A percentile compares a stretch with the other conserved stretches of the same genome.
phyloP scores from a whole-genome alignment of 495 filamentous ascomycete genomes.

The Cudoniella acicularis region DNA sequence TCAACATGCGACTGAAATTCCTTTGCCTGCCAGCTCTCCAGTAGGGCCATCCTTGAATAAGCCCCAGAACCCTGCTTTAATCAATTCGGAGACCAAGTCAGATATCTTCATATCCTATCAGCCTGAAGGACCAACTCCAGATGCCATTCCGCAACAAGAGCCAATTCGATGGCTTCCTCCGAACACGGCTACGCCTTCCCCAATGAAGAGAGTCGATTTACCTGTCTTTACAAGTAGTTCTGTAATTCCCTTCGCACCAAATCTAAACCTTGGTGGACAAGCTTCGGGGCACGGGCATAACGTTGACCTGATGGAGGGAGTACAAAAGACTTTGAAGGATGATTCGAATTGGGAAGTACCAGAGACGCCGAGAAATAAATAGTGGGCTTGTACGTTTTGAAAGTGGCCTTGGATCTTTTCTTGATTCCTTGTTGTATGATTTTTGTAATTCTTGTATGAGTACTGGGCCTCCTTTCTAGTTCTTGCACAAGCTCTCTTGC shows the following conservation, averaged over 20 bases:
- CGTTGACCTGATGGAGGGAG: background rate
- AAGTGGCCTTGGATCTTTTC: background rate
- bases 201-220: constrained; percentile 38
- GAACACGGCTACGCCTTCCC: constrained; percentile 27
- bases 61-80: constrained; percentile 26
- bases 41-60: constrained; percentile 1
- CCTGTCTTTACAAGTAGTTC: constrained; percentile 50
- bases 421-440: background rate
- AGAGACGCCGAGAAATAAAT: constrained; percentile 13
- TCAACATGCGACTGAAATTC: constrained; percentile 13
- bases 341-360: constrained; percentile 20
- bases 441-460: background rate
- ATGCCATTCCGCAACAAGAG: constrained; percentile 10
- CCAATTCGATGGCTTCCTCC: constrained; percentile 18
- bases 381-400: background rate
- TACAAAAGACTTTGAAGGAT: background rate
- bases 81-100: background rate
- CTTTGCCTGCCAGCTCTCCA: constrained; percentile 23
- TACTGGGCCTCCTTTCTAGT: background rate
- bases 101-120: constrained; percentile 30
- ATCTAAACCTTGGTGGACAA: background rate
- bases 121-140: constrained; percentile 21
- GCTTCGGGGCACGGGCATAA: background rate
- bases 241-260: constrained; percentile 42
- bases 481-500: background rate